Evolutionary conservation across 108 stramenopile genomes (phyloP).

Genomic region (Skeletonema costatum): DNA sequence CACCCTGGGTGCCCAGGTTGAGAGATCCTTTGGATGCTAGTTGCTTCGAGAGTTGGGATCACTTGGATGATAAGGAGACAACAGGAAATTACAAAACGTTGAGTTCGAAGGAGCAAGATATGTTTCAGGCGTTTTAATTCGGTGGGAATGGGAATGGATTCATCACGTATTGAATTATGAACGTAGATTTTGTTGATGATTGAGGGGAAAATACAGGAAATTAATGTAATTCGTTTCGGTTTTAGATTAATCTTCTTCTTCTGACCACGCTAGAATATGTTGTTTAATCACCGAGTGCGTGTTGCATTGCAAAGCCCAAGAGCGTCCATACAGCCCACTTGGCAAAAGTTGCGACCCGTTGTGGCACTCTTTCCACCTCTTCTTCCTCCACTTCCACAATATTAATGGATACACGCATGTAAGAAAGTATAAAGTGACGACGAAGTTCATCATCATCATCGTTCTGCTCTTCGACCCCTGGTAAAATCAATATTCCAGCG

Average conservation of each 20-base stretch:
- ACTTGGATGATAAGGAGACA: constrained; percentile 59
- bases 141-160: neutral
- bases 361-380: neutral
- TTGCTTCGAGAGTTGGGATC: constrained; percentile 73
- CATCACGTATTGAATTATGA: neutral
- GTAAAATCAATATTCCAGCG: neutral
- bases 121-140: constrained; percentile 35
- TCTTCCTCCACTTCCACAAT: neutral
- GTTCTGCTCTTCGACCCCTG: neutral
- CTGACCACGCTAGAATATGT: neutral
- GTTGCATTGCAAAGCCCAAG: neutral
- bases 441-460: neutral
- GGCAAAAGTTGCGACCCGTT: neutral
- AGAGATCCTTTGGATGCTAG: constrained; percentile 76
- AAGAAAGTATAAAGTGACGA: neutral
- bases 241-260: neutral
- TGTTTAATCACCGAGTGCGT: neutral
- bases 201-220: neutral
- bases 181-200: neutral
- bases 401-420: neutral
- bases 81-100: constrained; percentile 29
- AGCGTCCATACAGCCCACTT: neutral
- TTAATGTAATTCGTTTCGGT: constrained; percentile 1
- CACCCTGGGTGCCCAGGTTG: constrained; percentile 92
- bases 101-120: constrained; percentile 29